Conservation (phyloP, 78 protist species). For the Protostelium mycophagum region DNA sequence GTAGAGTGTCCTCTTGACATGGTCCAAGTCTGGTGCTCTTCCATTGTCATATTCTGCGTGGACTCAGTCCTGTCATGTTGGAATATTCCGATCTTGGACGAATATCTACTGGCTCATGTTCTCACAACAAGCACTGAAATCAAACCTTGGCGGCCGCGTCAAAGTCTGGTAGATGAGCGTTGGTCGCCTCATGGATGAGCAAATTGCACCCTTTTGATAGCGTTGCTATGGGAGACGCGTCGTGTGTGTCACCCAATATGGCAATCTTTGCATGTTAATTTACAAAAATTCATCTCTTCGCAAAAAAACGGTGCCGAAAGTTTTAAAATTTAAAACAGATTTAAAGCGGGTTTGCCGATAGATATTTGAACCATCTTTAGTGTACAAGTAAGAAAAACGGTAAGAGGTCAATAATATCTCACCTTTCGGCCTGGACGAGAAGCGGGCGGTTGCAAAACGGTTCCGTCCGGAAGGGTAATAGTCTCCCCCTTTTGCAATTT, state of each 20-base stretch:
- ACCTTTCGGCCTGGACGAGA: not conserved
- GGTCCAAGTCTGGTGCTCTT: not conserved
- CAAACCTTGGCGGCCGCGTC: not conserved
- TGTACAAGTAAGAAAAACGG: not conserved
- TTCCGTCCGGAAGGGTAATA: slow-evolving; percentile 18
- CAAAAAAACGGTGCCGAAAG: no score
- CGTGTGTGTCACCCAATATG: slow-evolving; percentile 45
- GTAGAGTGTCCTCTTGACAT: slow-evolving; percentile 43
- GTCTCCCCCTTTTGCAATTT: not conserved
- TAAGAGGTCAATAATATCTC: not conserved
- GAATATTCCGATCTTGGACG: not conserved
- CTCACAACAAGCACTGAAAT: no score
- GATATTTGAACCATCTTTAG: no score
- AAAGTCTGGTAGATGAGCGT: not conserved
- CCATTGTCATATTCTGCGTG: not conserved
- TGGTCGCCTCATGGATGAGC: slow-evolving; percentile 53
- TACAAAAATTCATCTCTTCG: no score
- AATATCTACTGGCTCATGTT: no score
- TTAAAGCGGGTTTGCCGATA: no score
- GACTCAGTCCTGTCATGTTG: not conserved
- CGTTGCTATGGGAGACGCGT: not conserved
- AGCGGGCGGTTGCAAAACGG: not conserved
- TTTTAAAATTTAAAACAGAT: no score
- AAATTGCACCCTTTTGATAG: not conserved
- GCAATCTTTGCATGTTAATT: no score